These are phyloP conservation scores for Aspergillus proliferans DNA, from an alignment of 2,329 filamentous ascomycete genomes.

Conservation along the genomic window DNA sequence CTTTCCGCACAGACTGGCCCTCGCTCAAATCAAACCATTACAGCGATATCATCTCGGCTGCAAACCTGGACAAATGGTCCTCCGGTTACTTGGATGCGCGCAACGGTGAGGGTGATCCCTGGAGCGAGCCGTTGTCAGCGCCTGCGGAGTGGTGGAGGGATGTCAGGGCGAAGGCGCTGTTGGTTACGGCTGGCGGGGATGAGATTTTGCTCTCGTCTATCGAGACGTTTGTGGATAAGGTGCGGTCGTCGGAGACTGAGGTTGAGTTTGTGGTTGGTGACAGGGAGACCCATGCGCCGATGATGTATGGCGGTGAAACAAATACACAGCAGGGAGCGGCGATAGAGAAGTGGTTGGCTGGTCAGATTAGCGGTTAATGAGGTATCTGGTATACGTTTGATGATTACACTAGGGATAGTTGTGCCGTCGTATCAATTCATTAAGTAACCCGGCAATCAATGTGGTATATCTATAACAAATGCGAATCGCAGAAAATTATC, in stretches of 20 bases:
- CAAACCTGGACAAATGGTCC: slow-evolving; percentile 38
- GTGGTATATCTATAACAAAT: slow-evolving; percentile 8
- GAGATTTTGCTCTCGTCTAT: slow-evolving; percentile 46
- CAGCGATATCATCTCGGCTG: slow-evolving; percentile 44
- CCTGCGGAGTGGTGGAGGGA: slow-evolving; percentile 48
- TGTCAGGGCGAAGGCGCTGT: slow-evolving; percentile 41
- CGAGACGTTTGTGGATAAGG: slow-evolving; percentile 25
- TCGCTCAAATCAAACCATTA: slow-evolving; percentile 41
- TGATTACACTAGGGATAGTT: slow-evolving; percentile 2
- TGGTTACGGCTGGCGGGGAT: slow-evolving; percentile 48
- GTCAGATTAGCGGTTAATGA: background rate
- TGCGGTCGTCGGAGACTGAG: slow-evolving; percentile 11
- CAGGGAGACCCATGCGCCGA: background rate
- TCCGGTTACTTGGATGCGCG: slow-evolving; percentile 38
- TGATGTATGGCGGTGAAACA: background rate
- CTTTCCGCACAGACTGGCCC: slow-evolving; percentile 35
- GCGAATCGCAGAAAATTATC: slow-evolving; percentile 9
- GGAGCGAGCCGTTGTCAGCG: slow-evolving; percentile 47
- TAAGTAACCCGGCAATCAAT: background rate
- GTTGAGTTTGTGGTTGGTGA: background rate
- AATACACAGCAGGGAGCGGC: slow-evolving; percentile 16
- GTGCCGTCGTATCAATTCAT: slow-evolving; percentile 16
- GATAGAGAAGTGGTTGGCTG: slow-evolving; percentile 22
- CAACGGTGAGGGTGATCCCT: slow-evolving; percentile 35
- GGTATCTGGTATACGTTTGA: background rate